Evolutionary conservation across 345 rosid genomes (phyloP), one percentile per base, ranked within the genome.

Genomic region (Capsella bursapastoris): DNA sequence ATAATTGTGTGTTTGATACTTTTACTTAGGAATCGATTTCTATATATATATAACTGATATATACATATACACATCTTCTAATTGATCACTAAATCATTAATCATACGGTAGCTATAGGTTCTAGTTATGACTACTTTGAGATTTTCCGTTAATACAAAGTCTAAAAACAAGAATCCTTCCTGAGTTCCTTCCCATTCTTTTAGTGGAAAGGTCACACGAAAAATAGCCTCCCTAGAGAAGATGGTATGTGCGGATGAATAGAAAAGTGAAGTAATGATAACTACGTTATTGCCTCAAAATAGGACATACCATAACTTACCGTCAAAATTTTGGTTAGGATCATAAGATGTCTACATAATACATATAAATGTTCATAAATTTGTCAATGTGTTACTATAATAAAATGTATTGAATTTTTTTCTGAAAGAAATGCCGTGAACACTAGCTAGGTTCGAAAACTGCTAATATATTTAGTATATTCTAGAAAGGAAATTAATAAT

Each of bases 221-320:
- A 8, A 38, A 38, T 40, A 40, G 13, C 43, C 43, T 40, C 43
- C 13, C 43, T 40, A 40, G 13, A 40, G 43, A 40, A 44, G 47
- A 43, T 6, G 7, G 48, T 44, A 5, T 14, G 16, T 43, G 48
- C 15, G 7, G 13, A 13, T 44, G 48, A 57, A 43, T 47, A n/a
- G 55, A 47, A 50, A 50, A 8, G 58, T 50, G 14, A 45, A 14
- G 28, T 45, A 29, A 45, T 47, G 68, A 47, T 45, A 47, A 47
- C 55, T 45, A 45, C 29, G 41, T 28, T 29, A 31, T 31, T 64
- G 41, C 15, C 28, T 47, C 10, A 15, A 31, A 45, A 15, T n/a
- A 64, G 55, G 37, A 47, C 68, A 47, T 64, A 27, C 16, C 50
- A 41, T n/a, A 55, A 53, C 16, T 28, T 29, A 29, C 37, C 59